A percentile compares a stretch with the other conserved stretches of the same genome.
These are phyloP conservation scores for Euryodendron excelsum DNA, from an alignment of 148 eudicot genomes.

Conservation along the genomic window DNA sequence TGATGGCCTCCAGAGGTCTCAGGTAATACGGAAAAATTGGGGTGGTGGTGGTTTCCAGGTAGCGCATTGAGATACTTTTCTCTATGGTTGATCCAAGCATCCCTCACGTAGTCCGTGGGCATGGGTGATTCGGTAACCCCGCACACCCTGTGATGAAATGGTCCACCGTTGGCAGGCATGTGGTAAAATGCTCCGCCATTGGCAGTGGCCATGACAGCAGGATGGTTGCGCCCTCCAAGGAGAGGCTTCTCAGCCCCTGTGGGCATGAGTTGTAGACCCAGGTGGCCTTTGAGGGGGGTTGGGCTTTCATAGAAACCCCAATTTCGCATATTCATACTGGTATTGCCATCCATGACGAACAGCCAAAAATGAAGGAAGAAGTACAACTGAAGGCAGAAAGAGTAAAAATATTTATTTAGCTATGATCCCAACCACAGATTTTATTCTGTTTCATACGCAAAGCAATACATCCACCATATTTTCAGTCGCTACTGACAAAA, in stretches of 20 bases:
- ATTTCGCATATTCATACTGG: constrained; percentile 12
- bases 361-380: background rate
- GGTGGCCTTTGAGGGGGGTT: constrained; percentile 4
- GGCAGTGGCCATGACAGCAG: constrained; percentile 6
- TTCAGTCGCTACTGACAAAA: background rate
- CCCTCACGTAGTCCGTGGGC: constrained; percentile 16
- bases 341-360: constrained; percentile 12
- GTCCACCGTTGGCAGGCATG: background rate
- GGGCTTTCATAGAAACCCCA: constrained; percentile 20
- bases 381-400: background rate
- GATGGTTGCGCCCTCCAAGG: background rate
- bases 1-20: constrained; percentile 21
- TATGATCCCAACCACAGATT: background rate
- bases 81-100: constrained; percentile 15
- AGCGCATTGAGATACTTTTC: background rate
- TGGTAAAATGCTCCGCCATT: constrained; percentile 12
- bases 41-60: constrained; percentile 10
- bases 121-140: constrained; percentile 17
- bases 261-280: constrained; percentile 22
- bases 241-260: constrained; percentile 12
- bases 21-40: constrained; percentile 10
- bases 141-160: constrained; percentile 4
- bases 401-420: background rate
- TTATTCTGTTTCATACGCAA: background rate
- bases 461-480: background rate